Percentiles rank a stretch among this genome's conserved stretches.
These are phyloP conservation scores for Grigorovia jiainica DNA, from an alignment of 805 yeast species.

Conservation along the genomic window DNA sequence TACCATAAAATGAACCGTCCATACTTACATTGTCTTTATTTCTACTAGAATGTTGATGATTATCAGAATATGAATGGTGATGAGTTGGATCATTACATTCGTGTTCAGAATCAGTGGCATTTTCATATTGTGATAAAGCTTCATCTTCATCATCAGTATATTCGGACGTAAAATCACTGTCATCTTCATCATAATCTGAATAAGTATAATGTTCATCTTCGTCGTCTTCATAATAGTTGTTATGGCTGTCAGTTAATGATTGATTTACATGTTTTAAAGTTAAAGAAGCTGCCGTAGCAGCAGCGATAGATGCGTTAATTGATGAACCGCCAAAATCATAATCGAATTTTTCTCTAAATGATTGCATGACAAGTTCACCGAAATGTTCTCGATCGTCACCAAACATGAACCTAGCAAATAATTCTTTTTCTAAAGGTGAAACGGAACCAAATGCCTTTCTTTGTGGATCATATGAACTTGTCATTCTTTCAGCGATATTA, in stretches of 20 bases:
- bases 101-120: conserved; percentile 7
- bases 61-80: conserved; percentile 6
- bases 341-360: conserved; percentile 21
- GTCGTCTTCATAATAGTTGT: conserved; percentile 17
- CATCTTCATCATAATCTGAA: conserved; percentile 17
- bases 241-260: conserved; percentile 11
- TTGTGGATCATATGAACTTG: conserved; percentile 21
- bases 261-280: conserved; percentile 13
- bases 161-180: conserved; percentile 14
- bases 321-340: conserved; percentile 17
- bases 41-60: conserved; percentile 8
- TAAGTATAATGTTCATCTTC: conserved; percentile 23
- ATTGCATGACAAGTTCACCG: conserved; percentile 21
- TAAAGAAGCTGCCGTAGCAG: conserved; percentile 21
- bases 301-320: conserved; percentile 19
- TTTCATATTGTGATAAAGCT: conserved; percentile 9
- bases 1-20: conserved; percentile 5
- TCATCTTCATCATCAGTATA: conserved; percentile 19
- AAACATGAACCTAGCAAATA: conserved; percentile 24
- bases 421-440: conserved; percentile 23
- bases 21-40: conserved; percentile 11
- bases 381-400: conserved; percentile 24
- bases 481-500: conserved; percentile 26
- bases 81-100: conserved; percentile 8
- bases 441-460: conserved; percentile 20